Evolutionary conservation across 1,284 basidiomycete genomes (phyloP).

Genomic region (Malassezia obtusa): DNA sequence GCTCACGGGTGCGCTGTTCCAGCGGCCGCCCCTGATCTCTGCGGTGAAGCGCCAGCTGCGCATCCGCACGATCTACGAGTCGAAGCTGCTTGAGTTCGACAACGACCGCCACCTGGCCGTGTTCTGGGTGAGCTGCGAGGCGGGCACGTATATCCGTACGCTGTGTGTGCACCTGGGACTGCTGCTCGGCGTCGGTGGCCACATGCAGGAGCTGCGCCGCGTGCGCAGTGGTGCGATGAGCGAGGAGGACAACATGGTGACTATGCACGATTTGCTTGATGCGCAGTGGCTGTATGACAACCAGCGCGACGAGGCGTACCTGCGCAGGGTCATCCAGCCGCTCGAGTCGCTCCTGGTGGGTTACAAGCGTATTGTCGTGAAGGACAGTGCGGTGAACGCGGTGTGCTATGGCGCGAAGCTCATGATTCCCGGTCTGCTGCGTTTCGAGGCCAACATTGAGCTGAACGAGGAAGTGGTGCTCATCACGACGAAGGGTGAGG

Average conservation of each 20-base stretch:
- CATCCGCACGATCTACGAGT: conserved; percentile 94
- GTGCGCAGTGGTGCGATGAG: conserved; percentile 91
- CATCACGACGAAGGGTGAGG: conserved; percentile 99
- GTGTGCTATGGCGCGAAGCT: conserved; percentile 99
- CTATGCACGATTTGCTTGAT: conserved; percentile 99
- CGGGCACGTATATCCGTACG: conserved; percentile 96
- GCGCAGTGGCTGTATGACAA: conserved; percentile 99
- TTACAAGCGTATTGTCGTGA: conserved; percentile 98
- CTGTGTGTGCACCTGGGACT: conserved; percentile 95
- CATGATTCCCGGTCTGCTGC: conserved; percentile 96
- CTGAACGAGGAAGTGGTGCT: conserved; percentile 94
- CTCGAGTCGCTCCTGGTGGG: conserved; percentile 86
- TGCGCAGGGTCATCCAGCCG: conserved; percentile 86
- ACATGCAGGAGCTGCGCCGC: conserved; percentile 97
- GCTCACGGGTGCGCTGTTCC: conserved; percentile 94
- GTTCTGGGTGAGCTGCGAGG: conserved; percentile 98
- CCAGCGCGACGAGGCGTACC: conserved; percentile 94
- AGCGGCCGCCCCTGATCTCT: conserved; percentile 95
- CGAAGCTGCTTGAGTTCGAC: conserved; percentile 92
- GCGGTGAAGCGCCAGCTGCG: conserved; percentile 98
- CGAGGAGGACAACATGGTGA: conserved; percentile 96
- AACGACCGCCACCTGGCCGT: conserved; percentile 93
- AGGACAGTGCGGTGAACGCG: conserved; percentile 97
- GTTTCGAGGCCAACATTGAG: conserved; percentile 92
- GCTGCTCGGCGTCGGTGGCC: conserved; percentile 87